phyloP scores from a whole-genome alignment of 306 rosid species.

The Cicer yamashitae region DNA sequence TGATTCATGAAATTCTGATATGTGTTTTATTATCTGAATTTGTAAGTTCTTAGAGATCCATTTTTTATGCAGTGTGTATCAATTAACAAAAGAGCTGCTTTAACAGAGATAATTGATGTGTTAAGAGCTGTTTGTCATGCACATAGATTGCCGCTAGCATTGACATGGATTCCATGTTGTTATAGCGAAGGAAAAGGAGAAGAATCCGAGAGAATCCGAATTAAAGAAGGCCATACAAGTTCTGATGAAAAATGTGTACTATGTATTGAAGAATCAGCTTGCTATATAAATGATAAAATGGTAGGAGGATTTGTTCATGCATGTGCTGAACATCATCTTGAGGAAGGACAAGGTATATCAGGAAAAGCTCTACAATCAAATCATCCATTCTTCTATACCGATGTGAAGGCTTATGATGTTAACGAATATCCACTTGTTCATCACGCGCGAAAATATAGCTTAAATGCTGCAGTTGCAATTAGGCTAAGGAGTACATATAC shows the following conservation, averaged over 20 bases:
- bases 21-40: conserved; percentile 30
- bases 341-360: conserved; percentile 87
- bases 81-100: conserved; percentile 70
- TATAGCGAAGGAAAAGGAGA: conserved; percentile 55
- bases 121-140: conserved; percentile 91
- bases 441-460: conserved; percentile 85
- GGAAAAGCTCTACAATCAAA: conserved; percentile 96
- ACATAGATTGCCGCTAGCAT: conserved; percentile 87
- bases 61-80: conserved; percentile 67
- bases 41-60: conserved; percentile 38
- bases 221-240: conserved; percentile 55
- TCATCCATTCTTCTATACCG: conserved; percentile 82
- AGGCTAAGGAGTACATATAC: conserved; percentile 88
- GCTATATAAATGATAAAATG: conserved; percentile 67
- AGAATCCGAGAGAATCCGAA: conserved; percentile 52
- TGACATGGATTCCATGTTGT: conserved; percentile 92
- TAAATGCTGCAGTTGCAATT: conserved; percentile 91
- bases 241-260: conserved; percentile 66
- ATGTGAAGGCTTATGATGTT: conserved; percentile 82
- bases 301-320: conserved; percentile 85
- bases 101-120: conserved; percentile 81
- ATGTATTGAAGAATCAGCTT: conserved; percentile 88
- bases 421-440: conserved; percentile 87
- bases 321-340: conserved; percentile 84
- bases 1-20: background rate